Evolutionary conservation across 169 alveolate species (phyloP).

Genomic region (Pseudocohnilembus persalinus): DNA sequence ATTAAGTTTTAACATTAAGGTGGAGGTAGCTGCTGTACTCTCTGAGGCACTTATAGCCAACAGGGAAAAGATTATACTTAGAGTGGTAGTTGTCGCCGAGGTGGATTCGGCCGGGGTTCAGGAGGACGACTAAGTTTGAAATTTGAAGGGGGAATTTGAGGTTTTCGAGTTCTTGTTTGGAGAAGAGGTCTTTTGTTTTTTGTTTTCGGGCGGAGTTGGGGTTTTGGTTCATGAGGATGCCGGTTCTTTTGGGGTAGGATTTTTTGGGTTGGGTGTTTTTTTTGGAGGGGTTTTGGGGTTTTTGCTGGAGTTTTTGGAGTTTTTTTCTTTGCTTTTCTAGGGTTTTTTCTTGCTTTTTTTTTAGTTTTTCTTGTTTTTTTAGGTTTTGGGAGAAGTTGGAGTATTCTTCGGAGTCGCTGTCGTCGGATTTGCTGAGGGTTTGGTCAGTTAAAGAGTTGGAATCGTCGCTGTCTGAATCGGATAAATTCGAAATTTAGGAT

Average conservation of each 20-base stretch:
- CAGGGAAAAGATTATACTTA: not conserved
- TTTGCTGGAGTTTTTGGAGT: not conserved
- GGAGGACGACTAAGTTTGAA: not conserved
- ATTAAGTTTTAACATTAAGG: not conserved
- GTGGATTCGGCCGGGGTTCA: not conserved
- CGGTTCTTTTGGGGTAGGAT: not conserved
- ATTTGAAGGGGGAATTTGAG: not conserved
- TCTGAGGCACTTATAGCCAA: not conserved
- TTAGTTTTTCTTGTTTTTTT: no score
- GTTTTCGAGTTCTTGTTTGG: not conserved
- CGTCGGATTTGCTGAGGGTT: not conserved
- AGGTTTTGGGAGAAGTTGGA: not conserved
- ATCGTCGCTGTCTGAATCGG: no score
- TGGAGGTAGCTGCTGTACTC: not conserved
- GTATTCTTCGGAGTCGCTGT: not conserved
- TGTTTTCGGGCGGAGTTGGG: not conserved
- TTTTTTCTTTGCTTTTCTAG: not conserved
- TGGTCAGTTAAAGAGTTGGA: not conserved
- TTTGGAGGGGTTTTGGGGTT: not conserved
- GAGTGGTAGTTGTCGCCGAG: not conserved
- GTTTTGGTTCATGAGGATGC: no score
- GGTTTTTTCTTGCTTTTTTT: not conserved
- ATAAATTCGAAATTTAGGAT: no score
- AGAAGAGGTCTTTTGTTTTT: not conserved
- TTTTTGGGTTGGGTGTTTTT: not conserved